Conservation (phyloP, 1,139 yeast genomes). For the Pichia sp. region DNA sequence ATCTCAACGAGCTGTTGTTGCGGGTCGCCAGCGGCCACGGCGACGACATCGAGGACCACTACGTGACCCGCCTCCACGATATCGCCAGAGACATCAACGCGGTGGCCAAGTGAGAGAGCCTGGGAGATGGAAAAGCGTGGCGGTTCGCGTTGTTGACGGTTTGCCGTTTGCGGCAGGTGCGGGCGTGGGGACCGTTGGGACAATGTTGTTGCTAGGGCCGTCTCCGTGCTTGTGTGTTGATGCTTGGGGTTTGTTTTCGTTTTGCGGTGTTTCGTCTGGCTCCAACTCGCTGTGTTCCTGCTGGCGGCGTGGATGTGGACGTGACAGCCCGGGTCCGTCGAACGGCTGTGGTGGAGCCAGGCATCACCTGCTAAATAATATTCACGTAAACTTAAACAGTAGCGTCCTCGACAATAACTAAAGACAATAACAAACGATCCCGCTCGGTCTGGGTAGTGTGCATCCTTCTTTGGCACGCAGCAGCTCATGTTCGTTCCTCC, state of each 20-base stretch:
- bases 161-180: neutral
- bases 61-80: conserved; percentile 56
- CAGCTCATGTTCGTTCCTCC: neutral
- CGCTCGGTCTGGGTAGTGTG: neutral
- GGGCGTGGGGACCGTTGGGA: neutral
- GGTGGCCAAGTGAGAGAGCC: conserved; percentile 1
- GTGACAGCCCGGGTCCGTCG: too few species aligned
- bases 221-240: too few species aligned
- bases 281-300: too few species aligned
- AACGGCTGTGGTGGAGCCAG: too few species aligned
- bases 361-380: too few species aligned
- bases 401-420: too few species aligned
- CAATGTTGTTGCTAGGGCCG: too few species aligned
- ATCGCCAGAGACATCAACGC: conserved; percentile 45
- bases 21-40: conserved; percentile 82
- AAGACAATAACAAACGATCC: neutral
- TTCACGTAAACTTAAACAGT: too few species aligned
- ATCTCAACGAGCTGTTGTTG: conserved; percentile 77
- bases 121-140: too few species aligned
- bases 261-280: neutral
- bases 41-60: conserved; percentile 55
- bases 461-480: neutral
- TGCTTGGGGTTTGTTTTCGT: neutral
- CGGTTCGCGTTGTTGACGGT: conserved; percentile 7
- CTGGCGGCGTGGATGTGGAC: too few species aligned